A percentile compares a stretch with the other conserved stretches of the same genome.
These are phyloP conservation scores for Davidsoniella neocaledoniae DNA, from an alignment of 2,329 filamentous ascomycete species.

Conservation along the genomic window DNA sequence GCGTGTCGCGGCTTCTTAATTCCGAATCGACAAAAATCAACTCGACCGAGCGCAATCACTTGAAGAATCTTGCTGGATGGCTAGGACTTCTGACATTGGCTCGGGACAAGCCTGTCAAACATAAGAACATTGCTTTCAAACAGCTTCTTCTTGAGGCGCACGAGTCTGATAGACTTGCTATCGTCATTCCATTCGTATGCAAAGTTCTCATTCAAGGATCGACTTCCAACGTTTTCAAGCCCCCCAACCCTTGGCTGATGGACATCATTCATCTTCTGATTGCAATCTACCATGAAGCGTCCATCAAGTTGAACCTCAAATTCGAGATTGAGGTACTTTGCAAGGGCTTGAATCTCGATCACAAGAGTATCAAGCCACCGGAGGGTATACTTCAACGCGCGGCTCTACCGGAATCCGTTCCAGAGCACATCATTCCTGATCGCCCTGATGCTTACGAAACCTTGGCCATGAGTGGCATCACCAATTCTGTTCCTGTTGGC, in stretches of 20 bases:
- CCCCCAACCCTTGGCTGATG: constrained; percentile 95
- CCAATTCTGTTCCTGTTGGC: constrained; percentile 49
- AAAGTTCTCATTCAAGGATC: constrained; percentile 80
- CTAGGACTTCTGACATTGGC: constrained; percentile 84
- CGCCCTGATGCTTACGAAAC: constrained; percentile 69
- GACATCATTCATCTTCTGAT: constrained; percentile 83
- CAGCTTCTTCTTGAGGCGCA: constrained; percentile 86
- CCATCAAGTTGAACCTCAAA: constrained; percentile 90
- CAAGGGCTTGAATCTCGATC: constrained; percentile 79
- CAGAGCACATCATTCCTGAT: constrained; percentile 49
- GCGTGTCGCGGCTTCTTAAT: constrained; percentile 74
- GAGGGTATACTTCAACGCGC: constrained; percentile 68
- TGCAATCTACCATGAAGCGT: constrained; percentile 83
- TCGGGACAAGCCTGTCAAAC: constrained; percentile 85
- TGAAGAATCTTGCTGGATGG: constrained; percentile 92
- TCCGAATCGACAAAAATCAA: constrained; percentile 75
- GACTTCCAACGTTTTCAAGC: constrained; percentile 74
- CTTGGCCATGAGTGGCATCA: constrained; percentile 59
- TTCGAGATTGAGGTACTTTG: constrained; percentile 98
- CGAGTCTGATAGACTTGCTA: constrained; percentile 75
- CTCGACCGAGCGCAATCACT: constrained; percentile 64
- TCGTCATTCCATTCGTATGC: constrained; percentile 95
- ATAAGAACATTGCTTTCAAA: constrained; percentile 94
- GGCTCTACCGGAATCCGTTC: constrained; percentile 18
- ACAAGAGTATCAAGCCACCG: constrained; percentile 79